Base-by-base conservation (phyloP, 768 basidiomycete species). In the Suillus clintonianus region DNA sequence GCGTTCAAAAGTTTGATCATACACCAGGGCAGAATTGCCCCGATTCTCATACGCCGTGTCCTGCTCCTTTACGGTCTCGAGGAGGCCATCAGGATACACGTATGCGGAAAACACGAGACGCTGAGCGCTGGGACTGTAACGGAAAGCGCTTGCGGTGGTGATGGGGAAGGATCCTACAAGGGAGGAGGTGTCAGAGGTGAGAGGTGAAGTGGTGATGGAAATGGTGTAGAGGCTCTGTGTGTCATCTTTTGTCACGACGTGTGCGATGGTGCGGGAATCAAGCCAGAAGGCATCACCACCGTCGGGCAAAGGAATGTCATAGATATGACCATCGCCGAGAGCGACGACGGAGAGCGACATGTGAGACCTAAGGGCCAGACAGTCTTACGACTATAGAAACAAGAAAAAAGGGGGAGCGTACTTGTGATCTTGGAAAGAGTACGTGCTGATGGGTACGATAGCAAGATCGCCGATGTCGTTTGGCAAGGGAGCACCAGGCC, bases 201-300 rank as follows among this genome's bases (percentile, higher is more conserved):
- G 72, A 59, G 86, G 71, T 14, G 68, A 65, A 39, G 68, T 68
- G 17, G 79, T 71, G 71, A 94, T 70, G 34, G 86, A 80, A 58
- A 90, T 75, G 9, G 86, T 82, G 71, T 88, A 89, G 42, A 95
- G 75, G 48, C 86, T 80, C 22, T 87, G 80, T 54, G 74, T 78
- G 69, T 82, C 82, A 53, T 73, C 75, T 30, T 81, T 79, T 69
- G 83, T 83, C 27, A 90, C 84, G 59, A 88, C 85, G 61, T 91
- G 88, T 1, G 82, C 91, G 63, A 95, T 73, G n/a, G 89, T 91
- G 50, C 85, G 82, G 2, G 82, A 76, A 58, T 87, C 84, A 14
- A 95, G 81, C 93, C 93, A 94, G 77, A 95, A 94, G 2, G 83
- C 82, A 51, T 91, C 88, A 24, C 91, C 92, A 10, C 86, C 90